Conservation (phyloP, 2,329 filamentous ascomycete genomes). For the Diaporthe australafricana region DNA sequence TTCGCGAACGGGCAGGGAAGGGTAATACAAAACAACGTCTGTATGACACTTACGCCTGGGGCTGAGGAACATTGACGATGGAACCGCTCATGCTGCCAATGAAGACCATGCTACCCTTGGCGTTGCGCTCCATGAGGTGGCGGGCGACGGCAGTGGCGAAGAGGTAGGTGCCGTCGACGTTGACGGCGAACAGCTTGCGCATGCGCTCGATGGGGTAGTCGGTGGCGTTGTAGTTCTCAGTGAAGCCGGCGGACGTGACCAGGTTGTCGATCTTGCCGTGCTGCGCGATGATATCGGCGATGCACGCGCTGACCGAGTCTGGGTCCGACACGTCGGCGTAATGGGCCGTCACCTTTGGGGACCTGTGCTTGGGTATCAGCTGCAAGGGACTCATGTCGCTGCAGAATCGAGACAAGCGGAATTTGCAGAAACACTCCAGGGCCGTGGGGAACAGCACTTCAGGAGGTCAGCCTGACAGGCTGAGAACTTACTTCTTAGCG, state of each 20-base stretch:
- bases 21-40: background rate
- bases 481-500: conserved; percentile 67
- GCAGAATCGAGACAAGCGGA: background rate
- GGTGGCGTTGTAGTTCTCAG: conserved; percentile 93
- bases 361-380: conserved; percentile 52
- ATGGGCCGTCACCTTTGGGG: conserved; percentile 89
- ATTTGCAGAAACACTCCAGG: background rate
- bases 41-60: conserved; percentile 72
- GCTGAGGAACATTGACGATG: conserved; percentile 96
- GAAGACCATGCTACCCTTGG: conserved; percentile 87
- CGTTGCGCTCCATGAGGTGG: conserved; percentile 86
- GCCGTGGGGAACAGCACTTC: background rate
- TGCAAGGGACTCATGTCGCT: background rate
- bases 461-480: background rate
- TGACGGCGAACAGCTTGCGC: conserved; percentile 93
- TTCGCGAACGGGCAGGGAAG: background rate
- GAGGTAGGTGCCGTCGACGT: conserved; percentile 91
- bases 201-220: conserved; percentile 91
- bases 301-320: conserved; percentile 79
- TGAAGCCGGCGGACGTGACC: conserved; percentile 96
- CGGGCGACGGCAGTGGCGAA: conserved; percentile 87
- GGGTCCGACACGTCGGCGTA: conserved; percentile 88
- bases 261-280: conserved; percentile 91
- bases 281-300: conserved; percentile 74
- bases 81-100: conserved; percentile 95